Base-by-base conservation (phyloP, 257 asterid genomes). In the Dorcoceras hygrometricum region DNA sequence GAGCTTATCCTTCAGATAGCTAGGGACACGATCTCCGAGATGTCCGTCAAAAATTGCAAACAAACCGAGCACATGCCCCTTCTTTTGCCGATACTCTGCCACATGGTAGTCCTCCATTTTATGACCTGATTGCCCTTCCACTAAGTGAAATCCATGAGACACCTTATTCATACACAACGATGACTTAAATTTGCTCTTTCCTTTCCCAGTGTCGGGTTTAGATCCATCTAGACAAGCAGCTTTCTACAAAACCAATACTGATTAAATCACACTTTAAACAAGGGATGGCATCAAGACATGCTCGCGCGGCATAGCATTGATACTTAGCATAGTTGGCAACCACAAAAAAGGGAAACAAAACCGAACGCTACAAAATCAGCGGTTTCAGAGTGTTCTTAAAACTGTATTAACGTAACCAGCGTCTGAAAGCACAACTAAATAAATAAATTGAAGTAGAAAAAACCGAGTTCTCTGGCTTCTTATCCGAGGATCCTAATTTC, bases 21-120 rank as follows among this genome's bases (percentile, higher is more conserved):
- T 88, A 10, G 91, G 94, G 28, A 88, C 91, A 18, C 89, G 88
- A 78, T 82, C 85, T 36, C 94, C 96, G 22, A 88, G 77, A 71
- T 88, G 96, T 1, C 96, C 94, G 29, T 88, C 94, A 69, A 82
- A 88, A 67, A 88, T 86, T 0, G 94, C 96, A 61, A 88, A 88
- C 74, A 88, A 71, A n/a, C 94, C 96, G 57, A 88, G 94, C 10
- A 59, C 76, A 60, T 84, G 95, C 6, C 78, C 91, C 71, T 76
- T 77, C 72, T 11, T 75, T 71, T 81, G 83, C 46, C 77, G 74
- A 70, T 89, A 89, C 66, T 89, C 95, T 0, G 95, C 96, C 20
- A 89, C 89, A 62, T 89, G 95, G 51, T 84, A 89, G 59, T 86
- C 96, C 71, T 89, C 96, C 96, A 89, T 89, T 70, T 84, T 86